Evolutionary conservation across 1,139 yeast species (phyloP), one percentile per base, ranked within the genome.

Genomic region (Magnusiomyces suaveolens): DNA sequence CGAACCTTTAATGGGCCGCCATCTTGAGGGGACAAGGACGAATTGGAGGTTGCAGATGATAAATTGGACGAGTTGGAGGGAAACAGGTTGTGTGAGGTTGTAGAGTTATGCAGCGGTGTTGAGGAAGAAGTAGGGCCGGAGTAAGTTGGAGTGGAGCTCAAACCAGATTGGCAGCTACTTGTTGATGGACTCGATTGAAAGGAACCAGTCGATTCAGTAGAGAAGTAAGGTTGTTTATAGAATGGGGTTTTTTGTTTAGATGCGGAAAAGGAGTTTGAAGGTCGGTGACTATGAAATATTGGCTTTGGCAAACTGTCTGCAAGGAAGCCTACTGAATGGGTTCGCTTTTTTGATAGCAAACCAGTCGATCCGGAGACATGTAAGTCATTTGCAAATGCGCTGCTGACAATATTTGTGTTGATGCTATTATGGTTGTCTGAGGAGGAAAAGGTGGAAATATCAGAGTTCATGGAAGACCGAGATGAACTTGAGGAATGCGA

Each of bases 361-460:
- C 3, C 21, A 43, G 18, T 29, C 24, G 25, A 26, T 43, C 20
- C 29, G 3, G 32, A 43, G 23, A 16, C 32, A 41, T 21, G 53
- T 21, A 20, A 25, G 26, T 29, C 32, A 29, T 21, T 23, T 8
- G 43, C 14, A 23, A 39, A 18, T 20, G 44, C 39, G 39, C 36
- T 24, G 52, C 33, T 24, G 52, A 46, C 29, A 50, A 54, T 43
- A 16, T 39, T 49, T 43, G 50, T 43, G 24, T 50, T 56, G 29
- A 52, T 33, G 56, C 54, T 12, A 63, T 51, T 2, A 55, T 48
- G 1, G 66, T 64, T 46, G 23, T 26, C 23, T 14, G 43, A 33
- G 2, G 24, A 12, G 36, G 25, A 25, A 36, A 48, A 49, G 20
- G 58, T 49, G 43, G 47, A 20, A 44, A 48, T 46, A 54, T 53